Base-by-base conservation (phyloP, 139 green algal species). In the Chlorella sorokiniana region DNA sequence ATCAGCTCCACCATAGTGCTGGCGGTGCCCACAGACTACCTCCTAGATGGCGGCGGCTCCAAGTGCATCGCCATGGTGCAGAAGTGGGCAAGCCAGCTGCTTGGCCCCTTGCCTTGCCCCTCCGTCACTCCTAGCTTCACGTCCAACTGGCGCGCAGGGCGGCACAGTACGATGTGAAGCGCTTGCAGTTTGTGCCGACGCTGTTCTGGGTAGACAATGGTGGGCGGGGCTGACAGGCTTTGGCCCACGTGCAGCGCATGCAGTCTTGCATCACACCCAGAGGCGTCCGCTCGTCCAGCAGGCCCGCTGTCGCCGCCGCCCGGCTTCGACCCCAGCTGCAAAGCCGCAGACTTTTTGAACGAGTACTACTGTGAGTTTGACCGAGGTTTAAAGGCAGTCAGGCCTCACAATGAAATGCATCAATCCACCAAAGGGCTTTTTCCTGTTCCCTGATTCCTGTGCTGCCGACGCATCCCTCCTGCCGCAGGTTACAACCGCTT, bases 141-240 rank as follows among this genome's bases (percentile, higher is more conserved):
- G 33, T 7, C 68, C 52, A n/a, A n/a, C n/a, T n/a, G n/a, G n/a
- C 54, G n/a, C 18, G 33, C 64, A 83, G 77, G 48, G 77, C 77
- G 0, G 38, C 64, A 4, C 37, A 56, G 27, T 62, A 69, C 45
- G 33, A 63, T 37, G 52, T 76, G n/a, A 80, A 83, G 64, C 62
- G 54, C 41, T 40, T 86, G 63, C 76, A 81, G 65, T 79, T 86
- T 62, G 64, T 76, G 64, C 81, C 81, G 45, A 86, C 81, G 3
- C 64, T 82, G 5, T 86, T 87, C 38, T 87, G 83, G 82, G 45
- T 79, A 16, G 81, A 86, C 29, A 40, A 73, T 5, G 69, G 38
- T 65, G 62, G 37, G 45, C 45, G 33, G 31, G 63, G 44, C 27
- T 22, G 40, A 4, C 54, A 38, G 14, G 11, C 16, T 59, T 16